These are phyloP conservation scores for Eimeria necatrix DNA, from an alignment of 169 alveolate genomes.

Conservation along the genomic window DNA sequence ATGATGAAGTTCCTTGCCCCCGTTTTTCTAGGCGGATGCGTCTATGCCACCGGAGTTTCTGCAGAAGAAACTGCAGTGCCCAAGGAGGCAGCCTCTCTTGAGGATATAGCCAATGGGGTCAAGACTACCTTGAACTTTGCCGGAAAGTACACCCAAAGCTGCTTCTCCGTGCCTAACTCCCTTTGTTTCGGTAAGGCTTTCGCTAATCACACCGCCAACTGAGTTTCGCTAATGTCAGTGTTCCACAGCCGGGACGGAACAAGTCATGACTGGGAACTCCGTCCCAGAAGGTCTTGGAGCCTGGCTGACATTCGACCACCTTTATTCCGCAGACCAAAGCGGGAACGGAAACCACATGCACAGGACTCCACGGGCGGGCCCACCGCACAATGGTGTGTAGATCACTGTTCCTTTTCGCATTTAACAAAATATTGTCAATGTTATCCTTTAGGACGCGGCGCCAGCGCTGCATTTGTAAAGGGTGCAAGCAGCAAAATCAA, in stretches of 20 bases:
- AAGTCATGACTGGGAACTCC: slow-evolving; percentile 36
- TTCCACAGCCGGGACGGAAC: slow-evolving; percentile 70
- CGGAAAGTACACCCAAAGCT: slow-evolving; percentile 63
- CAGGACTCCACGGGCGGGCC: slow-evolving; percentile 81
- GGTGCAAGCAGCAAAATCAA: slow-evolving; percentile 76
- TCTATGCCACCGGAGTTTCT: slow-evolving; percentile 29
- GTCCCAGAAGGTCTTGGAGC: slow-evolving; percentile 79
- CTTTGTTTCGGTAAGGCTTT: slow-evolving; percentile 70
- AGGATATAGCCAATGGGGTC: slow-evolving; percentile 65
- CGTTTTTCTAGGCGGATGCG: slow-evolving; percentile 66
- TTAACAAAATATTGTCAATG: neutral
- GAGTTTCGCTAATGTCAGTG: too few relatives aligned
- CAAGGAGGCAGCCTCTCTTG: slow-evolving; percentile 19
- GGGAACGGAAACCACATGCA: slow-evolving; percentile 83
- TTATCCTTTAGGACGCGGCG: slow-evolving; percentile 63
- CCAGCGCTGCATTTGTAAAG: slow-evolving; percentile 80
- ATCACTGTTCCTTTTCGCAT: neutral
- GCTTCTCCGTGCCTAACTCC: slow-evolving; percentile 75
- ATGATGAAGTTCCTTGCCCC: slow-evolving; percentile 69
- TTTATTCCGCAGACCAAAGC: slow-evolving; percentile 80
- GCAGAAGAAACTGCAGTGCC: slow-evolving; percentile 41
- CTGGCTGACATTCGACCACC: slow-evolving; percentile 80
- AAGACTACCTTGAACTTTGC: slow-evolving; percentile 76
- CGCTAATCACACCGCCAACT: too few relatives aligned
- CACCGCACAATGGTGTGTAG: slow-evolving; percentile 77